Base-by-base conservation (phyloP, 2,329 filamentous ascomycete genomes). In the Blastomyces silverae region DNA sequence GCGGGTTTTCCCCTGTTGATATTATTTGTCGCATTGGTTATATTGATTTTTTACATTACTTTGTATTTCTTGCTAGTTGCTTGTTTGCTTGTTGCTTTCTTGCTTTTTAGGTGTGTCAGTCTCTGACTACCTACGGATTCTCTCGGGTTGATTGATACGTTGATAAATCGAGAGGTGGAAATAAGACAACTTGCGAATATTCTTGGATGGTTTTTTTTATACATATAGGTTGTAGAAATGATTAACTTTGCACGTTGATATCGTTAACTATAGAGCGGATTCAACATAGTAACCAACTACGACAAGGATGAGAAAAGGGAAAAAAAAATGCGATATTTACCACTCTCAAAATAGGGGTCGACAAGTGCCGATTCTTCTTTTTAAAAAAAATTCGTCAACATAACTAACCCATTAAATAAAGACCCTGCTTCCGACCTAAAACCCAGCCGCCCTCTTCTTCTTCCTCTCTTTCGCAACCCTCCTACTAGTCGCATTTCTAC, bases 361-460 rank as follows among this genome's bases (percentile, higher is more conserved):
- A 13, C 37, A 39, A 39, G 2, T 3, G 37, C 37, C 37, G 10
- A 39, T 39, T 2, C 37, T 13, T n/a, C n/a, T n/a, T 3, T 37
- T 37, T n/a, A 7, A 44, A 44, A 31, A 55, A 2, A 15, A 11
- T 56, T n/a, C 17, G 13, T 46, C 15, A 10, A n/a, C 6, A 10
- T 59, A 25, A 3, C 37, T 28, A 25, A 8, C 31, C 8, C 22
- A 17, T 11, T 15, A 37, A 39, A 46, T 15, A 37, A 39, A 46
- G 5, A 46, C 17, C 34, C 20, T 6, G 5, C 2, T 13, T 20
- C 37, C 20, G 17, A 22, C 13, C 28, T 73, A 79, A 66, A 79
- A 79, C 15, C 77, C 77, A 37, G 77, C 77, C 25, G 75, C 72
- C 62, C 77, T 70, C 66, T 76, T 74, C 69, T 78, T 79, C 68